A percentile compares a stretch with the other conserved stretches of the same genome.
phyloP scores from a whole-genome alignment of 768 basidiomycete genomes.

The Termitomyces sp. region DNA sequence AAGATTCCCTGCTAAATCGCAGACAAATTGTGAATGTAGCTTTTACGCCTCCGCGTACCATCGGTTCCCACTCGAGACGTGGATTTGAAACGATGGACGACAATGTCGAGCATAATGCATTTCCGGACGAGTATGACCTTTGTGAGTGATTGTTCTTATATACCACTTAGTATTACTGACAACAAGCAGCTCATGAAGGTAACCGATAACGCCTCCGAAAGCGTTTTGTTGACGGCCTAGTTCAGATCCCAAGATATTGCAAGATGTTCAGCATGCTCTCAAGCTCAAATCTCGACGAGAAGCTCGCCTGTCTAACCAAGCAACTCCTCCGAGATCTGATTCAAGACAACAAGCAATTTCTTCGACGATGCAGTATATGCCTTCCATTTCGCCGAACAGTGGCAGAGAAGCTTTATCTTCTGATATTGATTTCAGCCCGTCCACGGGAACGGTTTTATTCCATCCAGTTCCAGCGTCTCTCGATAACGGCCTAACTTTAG shows the following conservation, averaged over 20 bases:
- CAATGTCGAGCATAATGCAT: slow-evolving; percentile 24
- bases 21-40: slow-evolving; percentile 8
- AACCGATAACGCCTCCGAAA: slow-evolving; percentile 24
- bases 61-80: slow-evolving; percentile 4
- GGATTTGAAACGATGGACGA: slow-evolving; percentile 9
- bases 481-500: slow-evolving; percentile 67
- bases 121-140: slow-evolving; percentile 78
- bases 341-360: slow-evolving; percentile 22
- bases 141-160: slow-evolving; percentile 43
- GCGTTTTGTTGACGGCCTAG: neutral
- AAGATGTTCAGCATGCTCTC: slow-evolving; percentile 76
- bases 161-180: slow-evolving; percentile 7
- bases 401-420: slow-evolving; percentile 29
- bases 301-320: slow-evolving; percentile 45
- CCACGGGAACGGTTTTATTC: slow-evolving; percentile 38
- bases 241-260: slow-evolving; percentile 74
- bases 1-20: slow-evolving; percentile 5
- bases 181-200: slow-evolving; percentile 68
- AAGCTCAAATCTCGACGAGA: slow-evolving; percentile 73
- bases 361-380: slow-evolving; percentile 28
- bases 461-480: slow-evolving; percentile 72
- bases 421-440: slow-evolving; percentile 72
- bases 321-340: slow-evolving; percentile 18
- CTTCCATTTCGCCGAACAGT: slow-evolving; percentile 25
- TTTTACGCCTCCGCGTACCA: slow-evolving; percentile 13